phyloP scores from a whole-genome alignment of 1,139 yeast species.

The Pichia sorboxylosa region DNA sequence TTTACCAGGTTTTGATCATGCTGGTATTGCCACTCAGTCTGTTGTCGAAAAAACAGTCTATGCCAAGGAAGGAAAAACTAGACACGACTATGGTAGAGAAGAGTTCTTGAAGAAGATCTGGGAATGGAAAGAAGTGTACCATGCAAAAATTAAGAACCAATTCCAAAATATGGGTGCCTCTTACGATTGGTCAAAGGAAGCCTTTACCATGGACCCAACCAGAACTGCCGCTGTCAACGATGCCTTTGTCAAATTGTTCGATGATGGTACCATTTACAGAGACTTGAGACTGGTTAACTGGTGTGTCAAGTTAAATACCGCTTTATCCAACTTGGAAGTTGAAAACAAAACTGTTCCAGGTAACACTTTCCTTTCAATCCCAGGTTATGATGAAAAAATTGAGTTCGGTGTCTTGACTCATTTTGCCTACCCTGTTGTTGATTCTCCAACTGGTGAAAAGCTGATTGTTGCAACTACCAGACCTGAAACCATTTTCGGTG shows the following conservation, averaged over 20 bases:
- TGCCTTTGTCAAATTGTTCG: constrained; percentile 83
- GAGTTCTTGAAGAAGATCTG: constrained; percentile 79
- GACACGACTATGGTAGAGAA: constrained; percentile 94
- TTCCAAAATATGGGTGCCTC: constrained; percentile 87
- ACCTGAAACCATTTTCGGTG: constrained; percentile 97
- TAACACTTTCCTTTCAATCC: constrained; percentile 69
- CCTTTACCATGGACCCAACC: constrained; percentile 78
- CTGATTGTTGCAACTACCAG: constrained; percentile 93
- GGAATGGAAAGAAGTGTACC: constrained; percentile 98
- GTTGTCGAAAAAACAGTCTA: constrained; percentile 95
- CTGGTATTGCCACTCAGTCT: constrained; percentile 97
- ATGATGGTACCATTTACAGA: constrained; percentile 92
- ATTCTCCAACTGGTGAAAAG: constrained; percentile 58
- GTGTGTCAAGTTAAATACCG: constrained; percentile 92
- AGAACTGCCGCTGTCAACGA: constrained; percentile 75
- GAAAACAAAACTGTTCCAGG: constrained; percentile 85
- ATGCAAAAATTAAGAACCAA: constrained; percentile 71
- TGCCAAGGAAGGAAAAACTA: constrained; percentile 78
- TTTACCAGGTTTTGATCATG: constrained; percentile 96
- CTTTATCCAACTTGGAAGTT: constrained; percentile 91
- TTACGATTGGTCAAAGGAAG: constrained; percentile 91
- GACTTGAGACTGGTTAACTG: constrained; percentile 90
- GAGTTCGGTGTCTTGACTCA: constrained; percentile 96
- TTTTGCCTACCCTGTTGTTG: constrained; percentile 82
- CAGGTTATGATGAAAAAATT: constrained; percentile 80